phyloP scores from a whole-genome alignment of 1,284 basidiomycete species.

The Ustilago vetiveriae region DNA sequence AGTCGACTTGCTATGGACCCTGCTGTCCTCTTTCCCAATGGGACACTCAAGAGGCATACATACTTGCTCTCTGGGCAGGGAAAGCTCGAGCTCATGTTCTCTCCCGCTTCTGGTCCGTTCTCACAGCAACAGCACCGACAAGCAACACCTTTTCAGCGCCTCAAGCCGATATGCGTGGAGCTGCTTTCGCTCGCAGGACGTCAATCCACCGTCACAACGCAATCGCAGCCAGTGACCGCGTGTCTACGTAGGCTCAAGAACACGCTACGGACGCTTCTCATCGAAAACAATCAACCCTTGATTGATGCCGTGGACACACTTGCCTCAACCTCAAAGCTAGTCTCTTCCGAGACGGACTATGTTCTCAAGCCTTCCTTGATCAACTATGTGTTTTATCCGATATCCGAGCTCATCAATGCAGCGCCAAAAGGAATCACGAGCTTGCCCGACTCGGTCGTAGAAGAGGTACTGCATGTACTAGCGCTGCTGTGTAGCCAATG shows the following conservation, averaged over 20 bases:
- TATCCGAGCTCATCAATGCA: constrained; percentile 55
- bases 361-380: constrained; percentile 45
- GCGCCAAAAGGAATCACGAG: constrained; percentile 31
- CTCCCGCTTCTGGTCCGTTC: constrained; percentile 21
- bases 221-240: constrained; percentile 8
- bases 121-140: not conserved
- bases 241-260: constrained; percentile 22
- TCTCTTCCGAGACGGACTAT: not conserved
- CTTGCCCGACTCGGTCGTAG: constrained; percentile 44
- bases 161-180: constrained; percentile 57
- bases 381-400: constrained; percentile 62
- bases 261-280: constrained; percentile 3
- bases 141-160: constrained; percentile 30
- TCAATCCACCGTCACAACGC: not conserved
- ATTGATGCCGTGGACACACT: not conserved
- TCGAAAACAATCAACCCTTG: not conserved
- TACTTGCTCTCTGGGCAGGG: no score
- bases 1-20: constrained; percentile 14
- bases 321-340: constrained; percentile 7
- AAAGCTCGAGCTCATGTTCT: constrained; percentile 24
- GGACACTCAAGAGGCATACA: no score
- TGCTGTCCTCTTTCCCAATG: no score
- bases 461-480: constrained; percentile 38
- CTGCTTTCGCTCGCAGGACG: constrained; percentile 34
- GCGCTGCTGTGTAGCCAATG: constrained; percentile 50